A percentile compares a stretch with the other conserved stretches of the same genome.
These are phyloP conservation scores for Sporothrix brasiliensis DNA, from an alignment of 2,329 filamentous ascomycete species.

Conservation along the genomic window DNA sequence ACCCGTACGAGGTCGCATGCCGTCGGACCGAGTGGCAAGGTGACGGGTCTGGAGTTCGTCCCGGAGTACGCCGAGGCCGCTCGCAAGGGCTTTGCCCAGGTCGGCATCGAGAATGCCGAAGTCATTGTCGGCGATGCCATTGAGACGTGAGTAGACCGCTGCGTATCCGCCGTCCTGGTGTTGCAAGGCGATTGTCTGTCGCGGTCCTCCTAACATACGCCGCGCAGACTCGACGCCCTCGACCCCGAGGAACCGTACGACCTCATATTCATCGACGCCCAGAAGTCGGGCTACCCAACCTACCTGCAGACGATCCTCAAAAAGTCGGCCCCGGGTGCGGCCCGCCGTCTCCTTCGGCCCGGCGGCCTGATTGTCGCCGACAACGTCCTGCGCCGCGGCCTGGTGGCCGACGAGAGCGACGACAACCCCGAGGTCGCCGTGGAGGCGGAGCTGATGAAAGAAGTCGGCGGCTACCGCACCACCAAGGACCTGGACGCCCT, in stretches of 20 bases:
- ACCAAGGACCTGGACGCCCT: slow-evolving; percentile 37
- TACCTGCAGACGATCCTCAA: slow-evolving; percentile 53
- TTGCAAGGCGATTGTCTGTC: too few species aligned
- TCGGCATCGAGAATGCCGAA: slow-evolving; percentile 51
- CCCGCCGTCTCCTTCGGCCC: slow-evolving; percentile 50
- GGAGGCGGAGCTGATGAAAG: slow-evolving; percentile 30
- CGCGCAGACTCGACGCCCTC: slow-evolving; percentile 42
- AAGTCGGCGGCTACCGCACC: slow-evolving; percentile 9
- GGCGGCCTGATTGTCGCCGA: slow-evolving; percentile 59
- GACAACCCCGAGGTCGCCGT: slow-evolving; percentile 40
- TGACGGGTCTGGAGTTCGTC: slow-evolving; percentile 52
- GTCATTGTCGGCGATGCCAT: slow-evolving; percentile 52
- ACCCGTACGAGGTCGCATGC: slow-evolving; percentile 44
- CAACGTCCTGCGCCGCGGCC: slow-evolving; percentile 55
- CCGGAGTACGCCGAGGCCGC: slow-evolving; percentile 50
- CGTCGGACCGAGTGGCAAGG: slow-evolving; percentile 48
- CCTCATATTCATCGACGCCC: slow-evolving; percentile 58
- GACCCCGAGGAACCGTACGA: slow-evolving; percentile 52
- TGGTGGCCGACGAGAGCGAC: slow-evolving; percentile 49
- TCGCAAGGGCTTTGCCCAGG: slow-evolving; percentile 45
- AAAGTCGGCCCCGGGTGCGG: slow-evolving; percentile 46
- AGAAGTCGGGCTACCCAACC: slow-evolving; percentile 55
- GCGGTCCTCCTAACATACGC: background rate
- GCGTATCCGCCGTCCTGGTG: background rate
- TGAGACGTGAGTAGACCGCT: slow-evolving; percentile 47